phyloP scores from a whole-genome alignment of 305 asterid genomes.

The Fraxinus sp. region DNA sequence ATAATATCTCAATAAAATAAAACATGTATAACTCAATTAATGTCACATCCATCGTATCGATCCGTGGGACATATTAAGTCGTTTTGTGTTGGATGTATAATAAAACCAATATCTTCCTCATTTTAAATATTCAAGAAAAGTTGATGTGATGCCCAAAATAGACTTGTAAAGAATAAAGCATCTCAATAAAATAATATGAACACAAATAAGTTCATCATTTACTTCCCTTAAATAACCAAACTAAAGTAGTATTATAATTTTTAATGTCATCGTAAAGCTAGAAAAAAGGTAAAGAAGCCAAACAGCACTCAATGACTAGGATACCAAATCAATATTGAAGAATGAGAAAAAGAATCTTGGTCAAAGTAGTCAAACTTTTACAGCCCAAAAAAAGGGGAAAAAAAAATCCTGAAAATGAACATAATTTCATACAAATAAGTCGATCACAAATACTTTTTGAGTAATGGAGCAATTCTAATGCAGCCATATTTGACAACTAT shows the following conservation, averaged over 20 bases:
- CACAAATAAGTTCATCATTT: conserved; percentile 50
- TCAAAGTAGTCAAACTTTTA: conserved; percentile 58
- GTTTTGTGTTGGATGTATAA: background rate
- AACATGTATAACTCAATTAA: background rate
- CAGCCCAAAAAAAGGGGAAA: conserved; percentile 39
- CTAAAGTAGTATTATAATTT: conserved; percentile 25
- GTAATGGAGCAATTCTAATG: too few relatives aligned
- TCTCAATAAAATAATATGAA: conserved; percentile 27
- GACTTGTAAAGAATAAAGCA: conserved; percentile 20
- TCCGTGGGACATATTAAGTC: background rate
- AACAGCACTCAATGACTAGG: conserved; percentile 39
- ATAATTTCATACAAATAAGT: background rate
- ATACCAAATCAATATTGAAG: conserved; percentile 53
- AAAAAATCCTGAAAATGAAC: conserved; percentile 2
- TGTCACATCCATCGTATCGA: background rate
- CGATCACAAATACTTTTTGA: background rate
- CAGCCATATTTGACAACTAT: too few relatives aligned
- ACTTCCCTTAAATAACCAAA: conserved; percentile 46
- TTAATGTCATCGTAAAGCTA: conserved; percentile 27
- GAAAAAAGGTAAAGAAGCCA: conserved; percentile 34
- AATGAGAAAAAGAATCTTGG: conserved; percentile 42
- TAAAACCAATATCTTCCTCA: conserved; percentile 30
- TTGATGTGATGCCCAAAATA: conserved; percentile 25
- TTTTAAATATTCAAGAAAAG: conserved; percentile 30
- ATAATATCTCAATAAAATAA: background rate